phyloP scores from a whole-genome alignment of 306 rosid species.

The Casuarina cunninghamiana region DNA sequence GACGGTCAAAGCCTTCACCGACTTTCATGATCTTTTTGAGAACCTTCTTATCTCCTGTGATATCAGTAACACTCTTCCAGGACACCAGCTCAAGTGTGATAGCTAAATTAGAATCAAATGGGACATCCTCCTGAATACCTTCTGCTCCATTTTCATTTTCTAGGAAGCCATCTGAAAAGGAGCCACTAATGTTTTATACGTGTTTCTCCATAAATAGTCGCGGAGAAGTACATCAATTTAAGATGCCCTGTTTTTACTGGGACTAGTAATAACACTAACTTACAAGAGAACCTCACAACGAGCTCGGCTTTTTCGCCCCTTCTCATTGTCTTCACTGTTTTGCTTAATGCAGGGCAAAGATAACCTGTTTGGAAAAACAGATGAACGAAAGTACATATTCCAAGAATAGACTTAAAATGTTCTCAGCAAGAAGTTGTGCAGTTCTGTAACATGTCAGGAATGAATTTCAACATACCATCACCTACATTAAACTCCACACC shows the following conservation, averaged over 20 bases:
- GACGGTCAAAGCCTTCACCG: slow-evolving; percentile 61
- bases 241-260: neutral
- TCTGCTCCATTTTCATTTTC: slow-evolving; percentile 28
- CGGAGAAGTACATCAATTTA: neutral
- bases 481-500: slow-evolving; percentile 47
- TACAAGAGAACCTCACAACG: slow-evolving; percentile 43
- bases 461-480: slow-evolving; percentile 44
- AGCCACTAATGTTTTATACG: neutral
- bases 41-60: slow-evolving; percentile 55
- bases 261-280: slow-evolving; percentile 31
- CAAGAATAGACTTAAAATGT: neutral
- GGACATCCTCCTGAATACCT: slow-evolving; percentile 20
- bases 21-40: slow-evolving; percentile 46
- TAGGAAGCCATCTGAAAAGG: slow-evolving; percentile 41
- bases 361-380: slow-evolving; percentile 37
- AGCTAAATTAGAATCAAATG: slow-evolving; percentile 30
- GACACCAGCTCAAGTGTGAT: slow-evolving; percentile 54
- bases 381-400: slow-evolving; percentile 3
- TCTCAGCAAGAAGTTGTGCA: neutral
- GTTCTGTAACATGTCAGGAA: neutral
- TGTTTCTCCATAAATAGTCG: neutral
- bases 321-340: slow-evolving; percentile 69
- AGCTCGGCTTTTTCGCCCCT: slow-evolving; percentile 67
- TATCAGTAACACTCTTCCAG: slow-evolving; percentile 52
- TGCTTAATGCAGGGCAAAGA: slow-evolving; percentile 57